Evolutionary conservation across 2,329 filamentous ascomycete genomes (phyloP), one percentile per base, ranked within the genome.

Genomic region (Aureobasidium sp.): DNA sequence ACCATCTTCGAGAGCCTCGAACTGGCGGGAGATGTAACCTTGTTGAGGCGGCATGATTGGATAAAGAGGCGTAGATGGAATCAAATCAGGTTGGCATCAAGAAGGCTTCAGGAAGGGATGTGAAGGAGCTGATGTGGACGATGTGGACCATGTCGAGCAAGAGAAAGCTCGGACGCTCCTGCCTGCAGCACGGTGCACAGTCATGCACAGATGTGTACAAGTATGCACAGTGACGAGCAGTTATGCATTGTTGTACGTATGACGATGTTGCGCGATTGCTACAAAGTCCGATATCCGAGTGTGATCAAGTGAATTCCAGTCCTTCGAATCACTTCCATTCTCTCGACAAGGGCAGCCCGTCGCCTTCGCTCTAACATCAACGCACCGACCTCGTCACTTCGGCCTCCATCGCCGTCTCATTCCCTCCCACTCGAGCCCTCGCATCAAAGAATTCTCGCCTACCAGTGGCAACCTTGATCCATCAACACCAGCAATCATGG

Each of bases 1-100:
- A n/a, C 43, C 55, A 58, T 58, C 55, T 49, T 58, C 55, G 8
- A 58, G 33, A 40, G 42, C 31, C 17, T 58, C 55, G 25, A 58
- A 58, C 19, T 58, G 55, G 6, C 43, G 29, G 10, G 55, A 58
- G 7, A 58, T 49, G 33, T 58, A 58, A 27, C 55, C 55, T 49
- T 58, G 55, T 31, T 58, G 55, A 29, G 55, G 55, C 21, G 55
- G 55, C 55, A 58, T 58, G 42, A 29, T 40, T 8, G 10, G 38
- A n/a, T 23, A 25, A n/a, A 29, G 51, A 33, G 10, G 31, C 21
- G 43, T n/a, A 46, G 31, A 35, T 19, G 27, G 4, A 23, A n/a
- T 15, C 35, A 27, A 9, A 45, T 10, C 15, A 27, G 33, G 49
- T 58, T 58, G 43, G 55, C 55, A 58, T 49, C 55, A 58, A 58